These are phyloP conservation scores for Spinacia oleracea DNA, from an alignment of 179 eudicot species.

Conservation along the genomic window DNA sequence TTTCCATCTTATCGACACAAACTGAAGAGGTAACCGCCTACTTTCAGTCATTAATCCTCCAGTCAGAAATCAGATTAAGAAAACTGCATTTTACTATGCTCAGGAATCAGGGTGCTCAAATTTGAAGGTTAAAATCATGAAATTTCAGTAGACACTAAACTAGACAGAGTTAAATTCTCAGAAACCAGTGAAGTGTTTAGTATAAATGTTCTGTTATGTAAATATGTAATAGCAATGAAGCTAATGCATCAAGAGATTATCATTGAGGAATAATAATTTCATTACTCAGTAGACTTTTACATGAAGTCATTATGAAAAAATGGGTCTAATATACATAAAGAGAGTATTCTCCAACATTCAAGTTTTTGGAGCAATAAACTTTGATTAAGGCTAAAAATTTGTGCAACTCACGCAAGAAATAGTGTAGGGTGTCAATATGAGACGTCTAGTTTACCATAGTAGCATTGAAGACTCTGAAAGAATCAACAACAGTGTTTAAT, in stretches of 20 bases:
- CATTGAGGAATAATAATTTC: not conserved
- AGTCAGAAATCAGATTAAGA: not conserved
- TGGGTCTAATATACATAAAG: constrained; percentile 22
- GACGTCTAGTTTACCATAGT: constrained; percentile 32
- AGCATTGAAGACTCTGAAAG: constrained; percentile 77
- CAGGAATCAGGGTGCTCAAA: not conserved
- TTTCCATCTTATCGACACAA: not conserved
- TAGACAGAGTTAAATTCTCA: not conserved
- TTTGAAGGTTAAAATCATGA: not conserved
- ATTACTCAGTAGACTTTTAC: constrained; percentile 23
- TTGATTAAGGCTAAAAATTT: constrained; percentile 21
- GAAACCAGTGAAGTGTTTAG: not conserved
- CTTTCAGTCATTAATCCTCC: not conserved
- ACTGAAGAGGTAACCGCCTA: not conserved
- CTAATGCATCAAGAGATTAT: not conserved
- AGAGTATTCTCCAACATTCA: constrained; percentile 10
- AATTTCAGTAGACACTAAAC: not conserved
- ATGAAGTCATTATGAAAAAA: constrained; percentile 10
- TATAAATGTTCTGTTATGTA: no score
- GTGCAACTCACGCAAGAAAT: constrained; percentile 37
- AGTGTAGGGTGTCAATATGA: constrained; percentile 30
- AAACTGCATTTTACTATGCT: not conserved
- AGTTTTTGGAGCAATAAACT: constrained; percentile 22
- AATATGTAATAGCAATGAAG: not conserved
- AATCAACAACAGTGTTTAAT: constrained; percentile 71